These are phyloP conservation scores for Mycena latifolia DNA, from an alignment of 768 basidiomycete species.

Conservation along the genomic window DNA sequence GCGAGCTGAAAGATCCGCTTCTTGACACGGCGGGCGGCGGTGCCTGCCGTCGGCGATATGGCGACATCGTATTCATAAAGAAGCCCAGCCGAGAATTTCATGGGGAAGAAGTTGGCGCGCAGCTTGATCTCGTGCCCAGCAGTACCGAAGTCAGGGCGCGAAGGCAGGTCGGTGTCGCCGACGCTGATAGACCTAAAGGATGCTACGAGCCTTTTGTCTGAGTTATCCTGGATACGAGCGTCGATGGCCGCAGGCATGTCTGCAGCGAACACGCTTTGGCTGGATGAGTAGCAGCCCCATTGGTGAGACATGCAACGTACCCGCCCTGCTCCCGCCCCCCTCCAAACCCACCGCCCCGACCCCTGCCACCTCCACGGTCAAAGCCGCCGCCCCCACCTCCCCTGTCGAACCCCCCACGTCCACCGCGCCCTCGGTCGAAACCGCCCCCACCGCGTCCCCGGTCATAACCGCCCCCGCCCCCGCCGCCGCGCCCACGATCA, in stretches of 20 bases:
- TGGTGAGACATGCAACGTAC: slow-evolving; percentile 42
- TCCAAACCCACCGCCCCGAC: slow-evolving; percentile 38
- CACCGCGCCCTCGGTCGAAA: slow-evolving; percentile 25
- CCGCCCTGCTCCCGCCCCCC: slow-evolving; percentile 53
- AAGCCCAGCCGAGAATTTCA: slow-evolving; percentile 61
- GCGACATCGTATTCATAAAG: slow-evolving; percentile 74
- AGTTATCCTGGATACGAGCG: slow-evolving; percentile 54
- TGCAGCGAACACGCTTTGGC: slow-evolving; percentile 54
- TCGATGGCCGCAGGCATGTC: slow-evolving; percentile 55
- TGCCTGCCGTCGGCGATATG: slow-evolving; percentile 63
- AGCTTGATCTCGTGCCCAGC: slow-evolving; percentile 61
- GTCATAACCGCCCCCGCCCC: neutral
- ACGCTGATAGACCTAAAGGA: slow-evolving; percentile 49
- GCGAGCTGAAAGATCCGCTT: slow-evolving; percentile 74
- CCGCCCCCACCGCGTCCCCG: slow-evolving; percentile 44
- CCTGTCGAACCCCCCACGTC: slow-evolving; percentile 43
- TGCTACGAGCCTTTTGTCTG: slow-evolving; percentile 56
- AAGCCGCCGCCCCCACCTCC: slow-evolving; percentile 25
- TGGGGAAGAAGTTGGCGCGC: slow-evolving; percentile 78
- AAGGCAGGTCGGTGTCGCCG: slow-evolving; percentile 59
- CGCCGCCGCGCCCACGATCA: slow-evolving; percentile 41
- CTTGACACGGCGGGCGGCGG: slow-evolving; percentile 65
- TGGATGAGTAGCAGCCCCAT: neutral
- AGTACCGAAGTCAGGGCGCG: slow-evolving; percentile 71
- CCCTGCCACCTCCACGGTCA: slow-evolving; percentile 30